phyloP scores from a whole-genome alignment of 1,284 basidiomycete species.

The Microbotryum saponariae region DNA sequence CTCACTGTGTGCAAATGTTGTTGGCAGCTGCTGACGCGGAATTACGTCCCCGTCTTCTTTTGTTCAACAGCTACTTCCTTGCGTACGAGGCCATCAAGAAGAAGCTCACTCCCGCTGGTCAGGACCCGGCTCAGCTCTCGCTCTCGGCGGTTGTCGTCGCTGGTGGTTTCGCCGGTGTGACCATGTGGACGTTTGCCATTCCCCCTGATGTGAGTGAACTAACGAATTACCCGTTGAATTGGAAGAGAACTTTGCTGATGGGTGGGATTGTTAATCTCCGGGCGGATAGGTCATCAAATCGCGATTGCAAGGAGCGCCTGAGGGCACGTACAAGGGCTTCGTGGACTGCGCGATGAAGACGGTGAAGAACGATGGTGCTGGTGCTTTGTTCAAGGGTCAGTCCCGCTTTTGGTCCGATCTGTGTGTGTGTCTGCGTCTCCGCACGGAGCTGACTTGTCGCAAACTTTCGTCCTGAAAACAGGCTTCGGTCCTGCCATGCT shows the following conservation, averaged over 20 bases:
- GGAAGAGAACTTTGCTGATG: constrained; percentile 33
- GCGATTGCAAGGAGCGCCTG: constrained; percentile 89
- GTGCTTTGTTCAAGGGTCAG: constrained; percentile 82
- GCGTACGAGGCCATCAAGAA: constrained; percentile 94
- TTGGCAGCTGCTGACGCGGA: not conserved
- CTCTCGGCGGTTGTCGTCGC: constrained; percentile 82
- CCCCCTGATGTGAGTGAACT: constrained; percentile 71
- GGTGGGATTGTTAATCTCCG: constrained; percentile 25
- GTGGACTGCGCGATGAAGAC: constrained; percentile 88
- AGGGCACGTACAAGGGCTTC: constrained; percentile 89
- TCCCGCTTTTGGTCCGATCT: constrained; percentile 19
- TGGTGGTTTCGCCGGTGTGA: constrained; percentile 89
- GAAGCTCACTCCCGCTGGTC: constrained; percentile 65
- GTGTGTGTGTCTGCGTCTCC: not conserved
- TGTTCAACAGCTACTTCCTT: constrained; percentile 72
- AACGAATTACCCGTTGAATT: not conserved
- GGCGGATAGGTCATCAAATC: constrained; percentile 79
- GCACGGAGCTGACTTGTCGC: not conserved
- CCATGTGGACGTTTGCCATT: constrained; percentile 95
- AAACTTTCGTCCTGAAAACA: constrained; percentile 37
- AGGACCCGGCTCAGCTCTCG: constrained; percentile 71
- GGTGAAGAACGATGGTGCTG: constrained; percentile 80
- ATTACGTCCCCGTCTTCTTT: not conserved
- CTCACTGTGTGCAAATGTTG: not conserved
- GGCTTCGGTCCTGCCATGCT: constrained; percentile 35